Percentiles rank a stretch among this genome's conserved stretches.
Conservation (phyloP, 1,284 basidiomycete species). For the Ceratobasidium sp. region DNA sequence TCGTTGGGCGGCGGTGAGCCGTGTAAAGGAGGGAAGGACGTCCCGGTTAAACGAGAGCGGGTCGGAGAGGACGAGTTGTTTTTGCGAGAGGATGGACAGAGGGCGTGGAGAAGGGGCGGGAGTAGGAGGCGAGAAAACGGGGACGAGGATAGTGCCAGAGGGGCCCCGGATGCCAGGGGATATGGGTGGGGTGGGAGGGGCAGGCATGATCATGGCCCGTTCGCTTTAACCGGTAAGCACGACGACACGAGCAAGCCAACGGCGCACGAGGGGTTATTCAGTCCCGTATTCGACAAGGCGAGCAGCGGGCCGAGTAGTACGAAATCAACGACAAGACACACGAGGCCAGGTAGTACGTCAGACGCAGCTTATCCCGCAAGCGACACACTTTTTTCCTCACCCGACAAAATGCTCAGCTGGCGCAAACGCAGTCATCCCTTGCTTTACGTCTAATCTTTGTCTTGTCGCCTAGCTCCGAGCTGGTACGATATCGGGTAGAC, state of each 20-base stretch:
- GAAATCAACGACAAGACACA: constrained; percentile 29
- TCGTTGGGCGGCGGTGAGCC: constrained; percentile 62
- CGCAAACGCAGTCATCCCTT: constrained; percentile 30
- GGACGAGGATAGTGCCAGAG: constrained; percentile 51
- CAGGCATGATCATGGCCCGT: constrained; percentile 27
- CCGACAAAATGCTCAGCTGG: constrained; percentile 42
- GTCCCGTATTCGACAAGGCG: not conserved
- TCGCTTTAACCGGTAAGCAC: constrained; percentile 8
- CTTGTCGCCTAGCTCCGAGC: not conserved
- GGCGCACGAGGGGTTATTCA: not conserved
- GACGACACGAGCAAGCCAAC: not conserved
- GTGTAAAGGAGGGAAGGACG: constrained; percentile 55
- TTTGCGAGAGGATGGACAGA: constrained; percentile 37
- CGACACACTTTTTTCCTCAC: constrained; percentile 20
- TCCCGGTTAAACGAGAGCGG: constrained; percentile 51
- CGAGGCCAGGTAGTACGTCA: constrained; percentile 16
- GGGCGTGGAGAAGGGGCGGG: constrained; percentile 75
- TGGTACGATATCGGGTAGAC: not conserved
- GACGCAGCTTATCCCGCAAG: not conserved
- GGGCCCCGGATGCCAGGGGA: constrained; percentile 29
- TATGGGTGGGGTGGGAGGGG: constrained; percentile 29
- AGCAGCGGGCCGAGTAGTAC: not conserved
- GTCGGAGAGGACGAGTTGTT: constrained; percentile 39
- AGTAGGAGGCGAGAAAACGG: constrained; percentile 74
- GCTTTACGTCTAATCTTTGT: constrained; percentile 12